phyloP scores from a whole-genome alignment of 1,139 yeast species.

The Sugiyamaella novakii region DNA sequence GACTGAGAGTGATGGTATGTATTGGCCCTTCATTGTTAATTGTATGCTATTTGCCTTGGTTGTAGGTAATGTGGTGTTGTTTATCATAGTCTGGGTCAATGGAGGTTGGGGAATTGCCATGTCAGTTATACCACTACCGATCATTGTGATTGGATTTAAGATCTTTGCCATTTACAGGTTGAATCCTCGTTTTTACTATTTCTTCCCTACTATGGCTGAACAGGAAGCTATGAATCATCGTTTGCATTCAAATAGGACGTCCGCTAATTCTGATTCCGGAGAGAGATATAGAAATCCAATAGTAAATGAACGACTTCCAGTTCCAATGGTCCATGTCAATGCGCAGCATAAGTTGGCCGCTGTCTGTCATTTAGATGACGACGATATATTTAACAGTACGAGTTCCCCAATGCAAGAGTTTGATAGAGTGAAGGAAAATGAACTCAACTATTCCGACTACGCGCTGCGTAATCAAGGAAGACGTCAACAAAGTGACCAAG shows the following conservation, averaged over 20 bases:
- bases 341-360: conserved; percentile 35
- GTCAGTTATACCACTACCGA: conserved; percentile 40
- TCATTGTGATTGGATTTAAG: conserved; percentile 40
- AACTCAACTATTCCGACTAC: not conserved
- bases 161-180: conserved; percentile 30
- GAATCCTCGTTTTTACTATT: conserved; percentile 37
- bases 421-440: not conserved
- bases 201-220: conserved; percentile 36
- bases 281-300: conserved; percentile 41
- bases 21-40: conserved; percentile 45
- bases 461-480: not conserved
- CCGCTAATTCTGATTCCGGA: conserved; percentile 28
- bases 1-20: conserved; percentile 45
- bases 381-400: conserved; percentile 18
- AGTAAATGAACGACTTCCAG: conserved; percentile 34
- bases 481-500: not conserved
- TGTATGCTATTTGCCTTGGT: conserved; percentile 41
- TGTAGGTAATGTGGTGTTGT: conserved; percentile 43
- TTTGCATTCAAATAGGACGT: conserved; percentile 3
- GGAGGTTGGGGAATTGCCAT: conserved; percentile 42
- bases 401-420: not conserved
- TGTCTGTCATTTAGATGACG: conserved; percentile 26
- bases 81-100: conserved; percentile 46
- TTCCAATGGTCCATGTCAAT: conserved; percentile 41
- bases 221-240: conserved; percentile 29